These are phyloP conservation scores for Hanseniaspora osmophila DNA, from an alignment of 805 yeast genomes.

Conservation along the genomic window DNA sequence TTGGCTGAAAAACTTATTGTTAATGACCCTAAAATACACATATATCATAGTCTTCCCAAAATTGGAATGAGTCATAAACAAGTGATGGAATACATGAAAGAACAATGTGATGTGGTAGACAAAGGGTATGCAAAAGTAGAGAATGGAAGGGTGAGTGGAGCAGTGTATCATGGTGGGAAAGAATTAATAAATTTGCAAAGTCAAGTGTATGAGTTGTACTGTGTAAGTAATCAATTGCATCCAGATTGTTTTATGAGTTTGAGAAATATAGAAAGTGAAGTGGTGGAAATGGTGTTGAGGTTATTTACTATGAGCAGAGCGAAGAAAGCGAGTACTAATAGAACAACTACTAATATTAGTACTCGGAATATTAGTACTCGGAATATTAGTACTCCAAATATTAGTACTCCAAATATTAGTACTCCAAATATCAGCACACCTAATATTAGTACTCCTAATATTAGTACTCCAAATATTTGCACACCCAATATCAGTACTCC, in stretches of 20 bases:
- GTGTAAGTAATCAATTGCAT: constrained; percentile 87
- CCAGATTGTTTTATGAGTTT: constrained; percentile 96
- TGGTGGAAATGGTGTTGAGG: constrained; percentile 76
- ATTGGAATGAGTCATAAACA: constrained; percentile 37
- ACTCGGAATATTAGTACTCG: too few species aligned
- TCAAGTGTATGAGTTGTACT: constrained; percentile 56
- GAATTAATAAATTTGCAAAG: constrained; percentile 63
- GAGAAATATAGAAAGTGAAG: constrained; percentile 91
- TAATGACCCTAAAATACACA: not conserved
- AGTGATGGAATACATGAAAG: constrained; percentile 39
- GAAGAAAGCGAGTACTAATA: too few species aligned
- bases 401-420: too few species aligned
- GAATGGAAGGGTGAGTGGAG: constrained; percentile 78
- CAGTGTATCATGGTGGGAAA: constrained; percentile 92
- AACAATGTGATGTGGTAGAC: constrained; percentile 4
- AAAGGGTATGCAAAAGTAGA: not conserved
- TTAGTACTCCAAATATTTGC: too few species aligned
- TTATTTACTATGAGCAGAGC: constrained; percentile 28
- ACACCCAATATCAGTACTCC: too few species aligned
- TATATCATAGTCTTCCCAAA: constrained; percentile 33
- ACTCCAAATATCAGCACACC: too few species aligned
- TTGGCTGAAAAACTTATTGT: not conserved
- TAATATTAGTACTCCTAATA: too few species aligned
- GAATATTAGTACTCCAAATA: too few species aligned
- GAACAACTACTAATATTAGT: too few species aligned